A percentile compares a stretch with the other conserved stretches of the same genome.
Evolutionary conservation across 1,139 yeast species (phyloP).

Genomic region (Blastobotrys indianensis): DNA sequence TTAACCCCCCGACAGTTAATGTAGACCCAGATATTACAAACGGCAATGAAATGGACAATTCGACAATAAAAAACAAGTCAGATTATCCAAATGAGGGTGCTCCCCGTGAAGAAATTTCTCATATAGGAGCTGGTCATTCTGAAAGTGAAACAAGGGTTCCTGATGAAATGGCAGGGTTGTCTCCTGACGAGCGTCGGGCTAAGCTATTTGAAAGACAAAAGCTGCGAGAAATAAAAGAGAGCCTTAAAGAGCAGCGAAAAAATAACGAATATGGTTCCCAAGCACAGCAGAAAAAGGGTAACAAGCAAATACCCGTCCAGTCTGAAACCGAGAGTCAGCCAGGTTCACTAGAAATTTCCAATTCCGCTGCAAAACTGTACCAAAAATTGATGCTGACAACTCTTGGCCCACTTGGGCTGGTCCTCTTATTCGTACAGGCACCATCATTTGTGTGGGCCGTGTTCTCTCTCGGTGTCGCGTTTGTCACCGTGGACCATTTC

Average conservation of each 20-base stretch:
- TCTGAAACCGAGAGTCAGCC: neutral
- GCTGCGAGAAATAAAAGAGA: neutral
- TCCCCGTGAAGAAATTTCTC: no score
- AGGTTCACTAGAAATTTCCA: neutral
- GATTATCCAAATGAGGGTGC: no score
- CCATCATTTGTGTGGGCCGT: slow-evolving; percentile 8
- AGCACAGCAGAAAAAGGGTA: neutral
- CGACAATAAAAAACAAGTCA: no score
- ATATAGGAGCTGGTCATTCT: no score
- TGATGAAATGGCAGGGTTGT: no score
- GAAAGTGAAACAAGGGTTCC: no score
- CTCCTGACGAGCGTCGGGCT: no score
- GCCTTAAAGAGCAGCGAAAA: neutral
- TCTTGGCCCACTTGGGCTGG: slow-evolving; percentile 5
- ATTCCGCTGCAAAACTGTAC: neutral
- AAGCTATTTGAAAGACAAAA: neutral
- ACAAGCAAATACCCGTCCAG: neutral
- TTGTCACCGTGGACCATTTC: neutral
- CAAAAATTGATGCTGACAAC: neutral
- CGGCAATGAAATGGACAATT: no score
- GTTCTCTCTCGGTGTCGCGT: slow-evolving; percentile 1
- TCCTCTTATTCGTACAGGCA: slow-evolving; percentile 10
- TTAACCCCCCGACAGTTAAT: no score
- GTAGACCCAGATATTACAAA: no score
- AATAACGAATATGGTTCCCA: neutral